phyloP scores from a whole-genome alignment of 2,329 filamentous ascomycete species.

The Sodiomyces alkalinus region DNA sequence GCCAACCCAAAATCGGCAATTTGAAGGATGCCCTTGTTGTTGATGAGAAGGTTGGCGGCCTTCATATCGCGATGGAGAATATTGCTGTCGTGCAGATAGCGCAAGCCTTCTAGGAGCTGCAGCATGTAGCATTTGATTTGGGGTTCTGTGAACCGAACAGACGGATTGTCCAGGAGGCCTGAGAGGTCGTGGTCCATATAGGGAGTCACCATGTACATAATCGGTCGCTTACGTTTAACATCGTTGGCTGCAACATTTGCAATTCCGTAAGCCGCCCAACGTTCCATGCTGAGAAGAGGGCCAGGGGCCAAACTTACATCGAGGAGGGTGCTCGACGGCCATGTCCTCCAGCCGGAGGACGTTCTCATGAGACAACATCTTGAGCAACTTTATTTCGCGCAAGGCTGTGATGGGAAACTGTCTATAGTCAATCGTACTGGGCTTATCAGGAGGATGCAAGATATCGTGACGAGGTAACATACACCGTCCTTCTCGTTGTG shows the following conservation, averaged over 20 bases:
- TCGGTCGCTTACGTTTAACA: slow-evolving; percentile 57
- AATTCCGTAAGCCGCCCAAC: slow-evolving; percentile 13
- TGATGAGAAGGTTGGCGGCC: slow-evolving; percentile 92
- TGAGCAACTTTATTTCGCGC: slow-evolving; percentile 93
- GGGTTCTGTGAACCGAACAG: slow-evolving; percentile 69
- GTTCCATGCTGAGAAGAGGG: slow-evolving; percentile 3
- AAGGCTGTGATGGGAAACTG: slow-evolving; percentile 95
- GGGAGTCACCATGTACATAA: slow-evolving; percentile 97
- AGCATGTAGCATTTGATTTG: slow-evolving; percentile 98
- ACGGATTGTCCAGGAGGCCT: slow-evolving; percentile 86
- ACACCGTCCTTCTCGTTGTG: slow-evolving; percentile 97
- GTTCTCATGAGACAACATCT: slow-evolving; percentile 85
- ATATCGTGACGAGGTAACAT: slow-evolving; percentile 17
- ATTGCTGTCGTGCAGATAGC: slow-evolving; percentile 76
- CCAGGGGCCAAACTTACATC: slow-evolving; percentile 27
- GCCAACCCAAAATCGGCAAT: slow-evolving; percentile 96
- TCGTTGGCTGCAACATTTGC: slow-evolving; percentile 41
- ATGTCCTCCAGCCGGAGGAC: slow-evolving; percentile 83
- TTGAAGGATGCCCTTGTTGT: slow-evolving; percentile 81
- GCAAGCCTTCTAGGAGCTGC: slow-evolving; percentile 77
- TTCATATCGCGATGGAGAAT: slow-evolving; percentile 99
- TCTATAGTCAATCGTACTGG: slow-evolving; percentile 3
- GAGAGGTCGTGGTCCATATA: slow-evolving; percentile 99
- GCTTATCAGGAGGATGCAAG: background rate
- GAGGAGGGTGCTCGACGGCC: slow-evolving; percentile 68